A percentile compares a stretch with the other conserved stretches of the same genome.
Evolutionary conservation across 208 protist genomes (phyloP).

Genomic region (Crithidia bombi): DNA sequence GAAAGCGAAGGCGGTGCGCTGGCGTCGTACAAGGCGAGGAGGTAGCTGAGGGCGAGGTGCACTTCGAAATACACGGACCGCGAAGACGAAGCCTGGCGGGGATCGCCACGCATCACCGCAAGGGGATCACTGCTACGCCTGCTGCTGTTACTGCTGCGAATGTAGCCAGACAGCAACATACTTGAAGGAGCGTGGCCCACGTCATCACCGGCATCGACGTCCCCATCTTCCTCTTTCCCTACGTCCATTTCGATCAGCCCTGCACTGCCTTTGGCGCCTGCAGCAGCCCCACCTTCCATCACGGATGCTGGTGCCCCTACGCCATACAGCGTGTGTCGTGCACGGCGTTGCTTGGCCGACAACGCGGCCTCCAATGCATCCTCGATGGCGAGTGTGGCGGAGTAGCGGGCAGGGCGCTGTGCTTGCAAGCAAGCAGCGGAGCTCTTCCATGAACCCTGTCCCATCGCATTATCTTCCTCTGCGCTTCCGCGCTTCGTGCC

Average conservation of each 20-base stretch:
- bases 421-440: conserved; percentile 1
- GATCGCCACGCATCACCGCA: not conserved
- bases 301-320: not conserved
- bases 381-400: conserved; percentile 13
- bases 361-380: conserved; percentile 19
- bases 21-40: conserved; percentile 41
- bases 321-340: conserved; percentile 22
- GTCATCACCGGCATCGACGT: not conserved
- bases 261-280: no score
- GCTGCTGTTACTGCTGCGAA: not conserved
- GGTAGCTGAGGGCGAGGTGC: conserved; percentile 67
- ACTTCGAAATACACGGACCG: conserved; percentile 72
- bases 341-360: conserved; percentile 29
- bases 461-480: not conserved
- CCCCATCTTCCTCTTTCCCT: not conserved
- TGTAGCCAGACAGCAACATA: not conserved
- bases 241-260: not conserved
- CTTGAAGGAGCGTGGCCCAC: not conserved
- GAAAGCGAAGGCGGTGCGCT: not conserved
- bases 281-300: not conserved
- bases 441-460: conserved; percentile 8
- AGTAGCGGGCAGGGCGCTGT: conserved; percentile 20
- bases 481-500: conserved; percentile 12
- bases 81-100: not conserved
- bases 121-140: not conserved